Base-by-base conservation (phyloP, 2,329 filamentous ascomycete species). In the Venturia aucupariae region DNA sequence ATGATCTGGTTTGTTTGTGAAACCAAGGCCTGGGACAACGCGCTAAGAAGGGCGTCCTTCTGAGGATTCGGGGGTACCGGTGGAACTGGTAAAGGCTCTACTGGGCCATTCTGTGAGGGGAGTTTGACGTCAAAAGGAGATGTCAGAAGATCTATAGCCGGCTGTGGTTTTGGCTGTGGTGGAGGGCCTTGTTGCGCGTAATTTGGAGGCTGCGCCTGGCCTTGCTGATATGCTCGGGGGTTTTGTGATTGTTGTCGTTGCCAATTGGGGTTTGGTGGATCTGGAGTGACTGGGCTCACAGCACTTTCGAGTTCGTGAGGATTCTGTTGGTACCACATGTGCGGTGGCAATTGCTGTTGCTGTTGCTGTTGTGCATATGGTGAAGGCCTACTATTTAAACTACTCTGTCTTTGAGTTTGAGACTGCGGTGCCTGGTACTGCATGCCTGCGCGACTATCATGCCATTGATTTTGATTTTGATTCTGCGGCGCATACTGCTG, bases 11-110 rank as follows among this genome's bases (percentile, higher is more conserved):
- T 85, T 19, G 92, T 86, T 67, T 90, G 86, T 46, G 84, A 78
- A 64, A 86, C 81, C 3, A 97, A 79, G 0, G 86, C 84, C 64
- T 83, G 80, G 42, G 88, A 91, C 38, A 97, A 83, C 55, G 92
- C 89, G 63, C 84, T 83, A 3, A 96, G 82, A 19, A 97, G 84
- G 24, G 89, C 88, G 74, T 97, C 92, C 73, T 96, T 97, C 76
- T 97, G 91, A 0, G 94, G 94, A 71, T 99, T 99, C 0, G 92
- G 92, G 0, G 94, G 93, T 39, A 97, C 91, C 0, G 93, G 92
- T 0, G 94, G 93, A 0, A 91, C 85, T 6, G 88, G 82, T 8
- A 86, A 73, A 27, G 81, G 77, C 35, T 70, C 61, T 76, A 82
- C 32, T 75, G 81, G 32, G 75, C 80, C n/a, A 8, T 68, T 69